Evolutionary conservation across 495 filamentous ascomycete genomes (phyloP).

Genomic region (Neurospora sp.): DNA sequence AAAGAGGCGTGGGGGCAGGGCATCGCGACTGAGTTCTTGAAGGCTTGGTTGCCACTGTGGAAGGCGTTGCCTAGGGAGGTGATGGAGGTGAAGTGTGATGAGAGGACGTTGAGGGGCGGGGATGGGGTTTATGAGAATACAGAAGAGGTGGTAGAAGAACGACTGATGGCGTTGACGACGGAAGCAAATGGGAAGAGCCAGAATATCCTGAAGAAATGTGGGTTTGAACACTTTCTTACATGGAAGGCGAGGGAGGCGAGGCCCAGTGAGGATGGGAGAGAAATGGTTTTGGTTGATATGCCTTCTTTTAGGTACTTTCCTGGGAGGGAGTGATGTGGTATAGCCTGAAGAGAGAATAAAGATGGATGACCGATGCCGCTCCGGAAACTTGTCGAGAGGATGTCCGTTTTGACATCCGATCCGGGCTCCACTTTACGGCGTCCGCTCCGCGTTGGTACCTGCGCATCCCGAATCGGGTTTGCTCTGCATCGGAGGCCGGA

Average conservation of each 20-base stretch:
- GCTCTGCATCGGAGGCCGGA: not conserved
- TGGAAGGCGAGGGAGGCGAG: constrained; percentile 16
- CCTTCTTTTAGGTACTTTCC: constrained; percentile 14
- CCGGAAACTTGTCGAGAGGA: not conserved
- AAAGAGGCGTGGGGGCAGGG: constrained; percentile 37
- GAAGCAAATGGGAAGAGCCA: constrained; percentile 25
- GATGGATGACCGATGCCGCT: not conserved
- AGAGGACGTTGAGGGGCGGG: constrained; percentile 5
- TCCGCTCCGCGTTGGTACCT: not conserved
- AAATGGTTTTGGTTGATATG: constrained; percentile 3
- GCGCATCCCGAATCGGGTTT: not conserved
- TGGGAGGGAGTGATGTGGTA: not conserved
- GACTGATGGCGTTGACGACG: constrained; percentile 28
- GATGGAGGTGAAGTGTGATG: constrained; percentile 17
- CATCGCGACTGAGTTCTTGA: constrained; percentile 36
- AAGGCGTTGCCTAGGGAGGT: constrained; percentile 27
- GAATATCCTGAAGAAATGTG: constrained; percentile 27
- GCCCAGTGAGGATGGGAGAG: not conserved
- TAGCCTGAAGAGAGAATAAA: not conserved
- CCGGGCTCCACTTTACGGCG: not conserved
- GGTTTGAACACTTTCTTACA: constrained; percentile 22
- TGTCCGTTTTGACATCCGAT: not conserved
- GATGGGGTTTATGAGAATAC: constrained; percentile 10
- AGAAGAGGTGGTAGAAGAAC: constrained; percentile 16
- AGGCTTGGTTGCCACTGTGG: constrained; percentile 28